Evolutionary conservation across 2,329 filamentous ascomycete species (phyloP), one percentile per base, ranked within the genome.

Genomic region (Xylaria multiplex): DNA sequence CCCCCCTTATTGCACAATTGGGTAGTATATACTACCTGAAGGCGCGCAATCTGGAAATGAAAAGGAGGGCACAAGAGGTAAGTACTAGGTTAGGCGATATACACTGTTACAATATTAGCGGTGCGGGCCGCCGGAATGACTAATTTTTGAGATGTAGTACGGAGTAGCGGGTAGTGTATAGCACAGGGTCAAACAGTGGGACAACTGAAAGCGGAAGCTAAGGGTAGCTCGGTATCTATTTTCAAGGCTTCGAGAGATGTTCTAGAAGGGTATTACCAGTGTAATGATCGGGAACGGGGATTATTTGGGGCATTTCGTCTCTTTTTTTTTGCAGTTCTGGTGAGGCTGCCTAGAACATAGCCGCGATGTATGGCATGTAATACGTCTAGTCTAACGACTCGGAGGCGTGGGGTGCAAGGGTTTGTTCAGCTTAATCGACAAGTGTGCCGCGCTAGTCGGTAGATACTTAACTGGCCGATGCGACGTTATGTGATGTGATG

Each of bases 121-220:
- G 42, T 37, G 49, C 59, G 45, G 53, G 32, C 32, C 46, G 56
- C 50, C 27, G n/a, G 43, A 48, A 48, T 42, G 49, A 42, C 49
- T 49, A 60, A 32, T 53, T 24, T 3, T 24, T 9, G 27, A 40
- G 37, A 13, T 14, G 11, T 40, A 40, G 2, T 40, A 27, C 5
- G 27, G 2, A 27, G 27, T 27, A 27, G 5, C 27, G 27, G 2
- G 6, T 40, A 40, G 37, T 37, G 5, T 40, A 40, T 22, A 35
- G 42, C 42, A 35, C 55, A 37, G 5, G 55, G 55, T 32, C 6
- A 22, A 57, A 30, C 42, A 2, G 42, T 19, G 24, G 42, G 13
- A 9, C n/a, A 7, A 42, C 8, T 19, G 1, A 14, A 30, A 49
- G 19, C 35, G 35, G 57, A 50, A 40, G 43, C 37, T 40, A 40